Evolutionary conservation across 345 rosid species (phyloP).

Genomic region (Kandelia obovata): DNA sequence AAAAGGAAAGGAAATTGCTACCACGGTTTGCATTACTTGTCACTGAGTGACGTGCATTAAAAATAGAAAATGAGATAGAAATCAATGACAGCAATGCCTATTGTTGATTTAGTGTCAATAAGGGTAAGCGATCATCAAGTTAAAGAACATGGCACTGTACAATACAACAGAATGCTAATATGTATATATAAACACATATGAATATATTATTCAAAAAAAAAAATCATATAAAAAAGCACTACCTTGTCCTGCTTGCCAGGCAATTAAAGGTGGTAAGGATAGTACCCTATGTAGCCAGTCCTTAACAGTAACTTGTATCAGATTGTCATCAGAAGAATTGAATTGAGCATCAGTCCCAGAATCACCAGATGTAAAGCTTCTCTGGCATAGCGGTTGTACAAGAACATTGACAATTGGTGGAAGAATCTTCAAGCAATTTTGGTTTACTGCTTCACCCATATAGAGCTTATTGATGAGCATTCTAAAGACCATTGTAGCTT

Average conservation of each 20-base stretch:
- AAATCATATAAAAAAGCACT: slow-evolving; percentile 5
- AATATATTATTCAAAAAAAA: background rate
- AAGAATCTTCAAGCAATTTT: slow-evolving; percentile 64
- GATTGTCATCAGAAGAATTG: slow-evolving; percentile 28
- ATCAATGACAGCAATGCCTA: background rate
- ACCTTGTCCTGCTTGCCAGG: slow-evolving; percentile 66
- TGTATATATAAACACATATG: too few species aligned
- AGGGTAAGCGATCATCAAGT: background rate
- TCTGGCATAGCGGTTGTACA: slow-evolving; percentile 42
- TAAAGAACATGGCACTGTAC: background rate
- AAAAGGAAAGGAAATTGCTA: background rate
- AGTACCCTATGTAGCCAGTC: slow-evolving; percentile 69
- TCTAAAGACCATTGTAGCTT: slow-evolving; percentile 58
- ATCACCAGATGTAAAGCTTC: slow-evolving; percentile 30
- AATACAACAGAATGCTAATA: background rate
- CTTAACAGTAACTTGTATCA: slow-evolving; percentile 43
- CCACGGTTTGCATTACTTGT: background rate
- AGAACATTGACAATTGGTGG: slow-evolving; percentile 57
- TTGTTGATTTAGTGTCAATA: background rate
- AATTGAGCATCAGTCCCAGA: slow-evolving; percentile 22
- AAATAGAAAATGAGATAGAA: background rate
- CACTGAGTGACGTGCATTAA: background rate
- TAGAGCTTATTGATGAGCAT: slow-evolving; percentile 60
- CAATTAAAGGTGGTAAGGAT: slow-evolving; percentile 64
- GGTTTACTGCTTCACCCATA: slow-evolving; percentile 64